A percentile compares a stretch with the other conserved stretches of the same genome.
phyloP scores from a whole-genome alignment of 1,284 basidiomycete genomes.

The Fomitopsis pinicola region DNA sequence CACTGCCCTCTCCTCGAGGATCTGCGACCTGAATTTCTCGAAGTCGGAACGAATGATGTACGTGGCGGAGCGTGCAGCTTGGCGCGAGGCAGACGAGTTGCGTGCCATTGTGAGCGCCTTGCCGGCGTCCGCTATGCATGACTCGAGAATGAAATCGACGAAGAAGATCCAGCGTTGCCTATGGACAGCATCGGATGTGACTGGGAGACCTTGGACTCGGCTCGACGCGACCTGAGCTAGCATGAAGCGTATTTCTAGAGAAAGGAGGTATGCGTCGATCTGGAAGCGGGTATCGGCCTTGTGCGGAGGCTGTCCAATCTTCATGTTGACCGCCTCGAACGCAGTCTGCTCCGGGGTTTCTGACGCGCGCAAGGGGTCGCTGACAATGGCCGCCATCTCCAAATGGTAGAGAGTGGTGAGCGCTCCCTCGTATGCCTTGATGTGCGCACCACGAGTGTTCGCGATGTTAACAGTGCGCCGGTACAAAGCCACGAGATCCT shows the following conservation, averaged over 20 bases:
- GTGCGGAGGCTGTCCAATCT: constrained; percentile 50
- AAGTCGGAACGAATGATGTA: constrained; percentile 33
- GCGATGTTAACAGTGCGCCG: constrained; percentile 33
- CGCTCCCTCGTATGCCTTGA: constrained; percentile 49
- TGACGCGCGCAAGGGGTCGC: constrained; percentile 32
- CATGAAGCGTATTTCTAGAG: constrained; percentile 41
- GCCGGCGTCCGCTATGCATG: constrained; percentile 37
- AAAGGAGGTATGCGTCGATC: constrained; percentile 49
- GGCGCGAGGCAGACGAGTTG: constrained; percentile 33
- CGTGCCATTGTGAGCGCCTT: constrained; percentile 34
- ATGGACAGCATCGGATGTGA: constrained; percentile 5
- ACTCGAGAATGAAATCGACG: constrained; percentile 35
- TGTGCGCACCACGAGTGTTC: constrained; percentile 43
- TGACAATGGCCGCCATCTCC: constrained; percentile 36
- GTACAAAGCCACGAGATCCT: constrained; percentile 34
- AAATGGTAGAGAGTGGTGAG: constrained; percentile 42
- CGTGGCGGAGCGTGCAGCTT: constrained; percentile 30
- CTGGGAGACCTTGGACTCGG: constrained; percentile 16
- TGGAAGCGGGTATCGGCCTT: constrained; percentile 49
- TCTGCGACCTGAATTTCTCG: constrained; percentile 31
- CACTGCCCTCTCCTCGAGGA: constrained; percentile 17
- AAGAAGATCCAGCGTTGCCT: constrained; percentile 32
- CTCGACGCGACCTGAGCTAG: constrained; percentile 27
- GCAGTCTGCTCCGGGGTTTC: constrained; percentile 39
- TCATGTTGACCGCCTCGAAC: constrained; percentile 40